Conservation (phyloP, 345 rosid species). For the Boechera retrofracta region DNA sequence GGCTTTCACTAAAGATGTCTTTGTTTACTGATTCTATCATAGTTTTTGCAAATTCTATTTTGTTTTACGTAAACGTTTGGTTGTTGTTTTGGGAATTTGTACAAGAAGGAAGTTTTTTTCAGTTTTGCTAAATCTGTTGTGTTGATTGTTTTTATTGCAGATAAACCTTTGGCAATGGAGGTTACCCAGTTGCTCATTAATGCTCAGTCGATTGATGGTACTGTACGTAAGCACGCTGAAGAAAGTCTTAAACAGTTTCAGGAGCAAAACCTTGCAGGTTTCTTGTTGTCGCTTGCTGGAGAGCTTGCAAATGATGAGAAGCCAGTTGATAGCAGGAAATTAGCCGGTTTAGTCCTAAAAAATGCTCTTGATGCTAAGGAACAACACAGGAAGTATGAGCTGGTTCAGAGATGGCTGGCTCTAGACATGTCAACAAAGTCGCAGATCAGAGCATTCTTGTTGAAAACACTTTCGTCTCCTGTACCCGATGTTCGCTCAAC, state of each 20-base stretch:
- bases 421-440: constrained; percentile 60
- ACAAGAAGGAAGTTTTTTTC: too few species aligned
- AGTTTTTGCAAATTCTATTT: neutral
- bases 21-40: constrained; percentile 6
- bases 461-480: constrained; percentile 66
- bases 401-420: constrained; percentile 75
- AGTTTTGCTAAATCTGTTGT: neutral
- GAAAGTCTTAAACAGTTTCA: constrained; percentile 72
- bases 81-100: neutral
- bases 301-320: constrained; percentile 73
- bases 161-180: constrained; percentile 51
- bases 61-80: too few species aligned
- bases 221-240: constrained; percentile 72
- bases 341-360: constrained; percentile 72
- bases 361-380: constrained; percentile 82
- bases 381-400: constrained; percentile 71
- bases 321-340: constrained; percentile 74
- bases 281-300: constrained; percentile 66
- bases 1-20: constrained; percentile 21
- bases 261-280: constrained; percentile 69
- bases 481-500: constrained; percentile 69
- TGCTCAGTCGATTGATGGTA: constrained; percentile 76
- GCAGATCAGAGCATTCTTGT: constrained; percentile 62
- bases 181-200: constrained; percentile 74
- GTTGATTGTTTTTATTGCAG: constrained; percentile 30